Conservation (phyloP, 139 green algal species). For the Raphidocelis subcapitata region DNA sequence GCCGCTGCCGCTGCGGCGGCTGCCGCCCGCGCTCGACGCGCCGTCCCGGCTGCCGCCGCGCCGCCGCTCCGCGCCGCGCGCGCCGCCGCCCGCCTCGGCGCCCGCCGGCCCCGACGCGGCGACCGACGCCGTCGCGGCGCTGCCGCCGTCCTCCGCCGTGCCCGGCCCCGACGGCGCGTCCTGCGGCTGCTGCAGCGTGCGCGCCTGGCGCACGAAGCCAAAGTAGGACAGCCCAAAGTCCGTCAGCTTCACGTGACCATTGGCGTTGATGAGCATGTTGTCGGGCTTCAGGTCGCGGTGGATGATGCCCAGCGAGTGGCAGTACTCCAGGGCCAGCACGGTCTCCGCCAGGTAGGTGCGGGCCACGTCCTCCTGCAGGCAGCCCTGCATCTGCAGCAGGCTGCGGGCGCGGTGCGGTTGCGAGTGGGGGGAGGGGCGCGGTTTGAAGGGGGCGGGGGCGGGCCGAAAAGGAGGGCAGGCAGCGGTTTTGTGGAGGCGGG, state of each 20-base stretch:
- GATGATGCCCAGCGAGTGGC: slow-evolving; percentile 88
- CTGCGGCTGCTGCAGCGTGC: too few relatives aligned
- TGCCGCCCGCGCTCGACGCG: too few relatives aligned
- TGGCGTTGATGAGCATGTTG: slow-evolving; percentile 89
- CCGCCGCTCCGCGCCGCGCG: too few relatives aligned
- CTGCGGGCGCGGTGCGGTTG: not conserved
- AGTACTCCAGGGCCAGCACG: slow-evolving; percentile 94
- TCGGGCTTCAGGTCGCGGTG: slow-evolving; percentile 97
- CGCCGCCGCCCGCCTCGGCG: too few relatives aligned
- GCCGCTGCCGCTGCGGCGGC: too few relatives aligned
- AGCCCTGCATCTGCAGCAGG: slow-evolving; percentile 77
- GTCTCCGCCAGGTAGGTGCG: slow-evolving; percentile 89
- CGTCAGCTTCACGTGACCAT: slow-evolving; percentile 95
- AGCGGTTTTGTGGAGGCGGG: not conserved
- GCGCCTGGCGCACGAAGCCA: too few relatives aligned
- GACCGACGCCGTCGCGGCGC: too few relatives aligned
- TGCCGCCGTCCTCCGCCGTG: too few relatives aligned
- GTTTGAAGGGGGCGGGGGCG: not conserved
- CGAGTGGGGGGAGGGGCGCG: not conserved
- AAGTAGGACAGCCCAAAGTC: slow-evolving; percentile 87
- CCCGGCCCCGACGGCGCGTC: too few relatives aligned
- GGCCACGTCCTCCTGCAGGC: slow-evolving; percentile 82
- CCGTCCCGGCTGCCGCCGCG: too few relatives aligned
- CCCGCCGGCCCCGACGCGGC: too few relatives aligned
- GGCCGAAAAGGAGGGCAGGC: not conserved